These are phyloP conservation scores for Globisporangium spiculum DNA, from an alignment of 352 stramenopile species.

Conservation along the genomic window DNA sequence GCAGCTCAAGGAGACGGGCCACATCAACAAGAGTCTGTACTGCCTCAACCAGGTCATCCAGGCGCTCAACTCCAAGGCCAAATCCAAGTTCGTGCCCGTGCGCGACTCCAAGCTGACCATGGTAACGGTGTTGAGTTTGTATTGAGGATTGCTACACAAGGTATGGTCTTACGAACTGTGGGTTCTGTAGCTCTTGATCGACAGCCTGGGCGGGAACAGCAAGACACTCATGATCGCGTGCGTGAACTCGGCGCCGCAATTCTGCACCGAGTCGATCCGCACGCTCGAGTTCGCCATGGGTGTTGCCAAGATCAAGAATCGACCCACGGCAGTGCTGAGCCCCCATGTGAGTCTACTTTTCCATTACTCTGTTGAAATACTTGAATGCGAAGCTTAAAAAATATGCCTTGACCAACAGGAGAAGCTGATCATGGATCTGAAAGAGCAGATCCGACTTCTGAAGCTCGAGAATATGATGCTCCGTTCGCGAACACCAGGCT, in stretches of 20 bases:
- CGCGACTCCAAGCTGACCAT: conserved; percentile 77
- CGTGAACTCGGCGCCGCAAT: conserved; percentile 54
- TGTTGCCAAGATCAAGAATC: conserved; percentile 79
- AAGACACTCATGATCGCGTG: conserved; percentile 83
- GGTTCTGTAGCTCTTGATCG: conserved; percentile 47
- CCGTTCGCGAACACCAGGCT: conserved; percentile 57
- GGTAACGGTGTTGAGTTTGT: conserved; percentile 18
- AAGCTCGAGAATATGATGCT: conserved; percentile 75
- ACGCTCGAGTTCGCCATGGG: conserved; percentile 81
- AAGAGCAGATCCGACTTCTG: conserved; percentile 61
- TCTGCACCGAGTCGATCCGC: conserved; percentile 55
- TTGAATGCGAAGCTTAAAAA: neutral
- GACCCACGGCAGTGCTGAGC: conserved; percentile 55
- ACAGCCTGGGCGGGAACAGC: conserved; percentile 69
- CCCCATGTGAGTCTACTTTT: conserved; percentile 26
- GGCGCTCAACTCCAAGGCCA: conserved; percentile 52
- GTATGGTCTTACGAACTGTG: too few species aligned
- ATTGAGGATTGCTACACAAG: too few species aligned
- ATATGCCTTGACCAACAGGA: conserved; percentile 18
- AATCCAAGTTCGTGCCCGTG: conserved; percentile 60
- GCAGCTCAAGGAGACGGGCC: conserved; percentile 68
- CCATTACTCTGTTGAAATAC: too few species aligned
- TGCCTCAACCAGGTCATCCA: conserved; percentile 78
- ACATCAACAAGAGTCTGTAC: conserved; percentile 82
- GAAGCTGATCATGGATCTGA: conserved; percentile 66